These are phyloP conservation scores for Trichoderma simmonsii DNA, from an alignment of 2,329 filamentous ascomycete species.

Conservation along the genomic window DNA sequence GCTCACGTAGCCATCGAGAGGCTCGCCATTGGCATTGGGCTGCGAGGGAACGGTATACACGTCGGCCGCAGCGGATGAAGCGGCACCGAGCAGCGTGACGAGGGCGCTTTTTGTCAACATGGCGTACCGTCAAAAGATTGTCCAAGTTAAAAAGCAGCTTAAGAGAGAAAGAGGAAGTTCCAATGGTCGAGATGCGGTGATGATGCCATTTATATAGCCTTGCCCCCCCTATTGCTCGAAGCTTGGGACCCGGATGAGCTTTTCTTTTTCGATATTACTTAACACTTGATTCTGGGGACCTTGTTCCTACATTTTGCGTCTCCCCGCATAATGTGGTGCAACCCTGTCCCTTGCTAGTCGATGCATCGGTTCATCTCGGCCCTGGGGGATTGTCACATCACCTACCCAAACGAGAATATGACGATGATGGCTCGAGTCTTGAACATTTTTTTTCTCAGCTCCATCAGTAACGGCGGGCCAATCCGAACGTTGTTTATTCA, in stretches of 20 bases:
- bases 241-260: background rate
- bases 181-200: background rate
- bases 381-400: background rate
- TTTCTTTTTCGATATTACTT: background rate
- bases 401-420: background rate
- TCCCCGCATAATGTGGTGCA: constrained; percentile 7
- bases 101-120: constrained; percentile 14
- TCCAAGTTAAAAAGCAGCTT: background rate
- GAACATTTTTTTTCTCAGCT: background rate
- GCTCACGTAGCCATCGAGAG: constrained; percentile 41
- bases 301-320: background rate
- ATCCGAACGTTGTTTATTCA: background rate
- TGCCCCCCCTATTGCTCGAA: background rate
- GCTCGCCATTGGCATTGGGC: constrained; percentile 11
- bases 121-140: background rate
- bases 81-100: constrained; percentile 17
- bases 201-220: background rate
- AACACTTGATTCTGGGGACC: background rate
- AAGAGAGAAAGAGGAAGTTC: background rate
- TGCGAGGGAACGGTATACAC: constrained; percentile 19
- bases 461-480: background rate
- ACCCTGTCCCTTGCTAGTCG: constrained; percentile 6
- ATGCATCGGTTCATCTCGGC: background rate
- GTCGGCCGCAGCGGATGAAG: constrained; percentile 8
- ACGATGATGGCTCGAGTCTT: background rate